Percentiles rank a stretch among this genome's conserved stretches.
Evolutionary conservation across 1,139 yeast genomes (phyloP).

Genomic region (Saccharomyces hybrid): DNA sequence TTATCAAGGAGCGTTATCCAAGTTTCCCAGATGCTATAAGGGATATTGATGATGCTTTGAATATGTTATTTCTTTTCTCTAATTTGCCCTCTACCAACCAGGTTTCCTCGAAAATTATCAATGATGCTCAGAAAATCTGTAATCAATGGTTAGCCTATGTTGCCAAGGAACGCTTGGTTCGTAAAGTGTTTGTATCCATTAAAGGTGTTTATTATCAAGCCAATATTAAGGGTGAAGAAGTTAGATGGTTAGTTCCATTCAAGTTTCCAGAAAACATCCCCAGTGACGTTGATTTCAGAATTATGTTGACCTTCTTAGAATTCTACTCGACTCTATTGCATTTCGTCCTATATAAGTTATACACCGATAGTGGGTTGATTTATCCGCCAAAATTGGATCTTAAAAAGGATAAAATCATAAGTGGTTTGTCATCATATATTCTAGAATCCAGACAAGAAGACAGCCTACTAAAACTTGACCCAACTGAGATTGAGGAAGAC

Average conservation of each 20-base stretch:
- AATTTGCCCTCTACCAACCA: constrained; percentile 90
- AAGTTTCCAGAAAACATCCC: constrained; percentile 96
- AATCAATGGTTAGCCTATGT: constrained; percentile 95
- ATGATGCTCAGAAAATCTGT: constrained; percentile 78
- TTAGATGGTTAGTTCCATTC: constrained; percentile 95
- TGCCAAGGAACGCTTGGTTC: constrained; percentile 72
- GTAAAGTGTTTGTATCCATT: constrained; percentile 90
- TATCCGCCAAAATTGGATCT: constrained; percentile 86
- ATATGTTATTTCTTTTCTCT: constrained; percentile 88
- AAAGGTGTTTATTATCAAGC: constrained; percentile 98
- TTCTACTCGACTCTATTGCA: constrained; percentile 88
- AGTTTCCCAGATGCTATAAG: constrained; percentile 86
- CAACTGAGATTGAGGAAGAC: constrained; percentile 15
- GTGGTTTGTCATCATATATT: constrained; percentile 81
- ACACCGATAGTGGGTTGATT: constrained; percentile 73
- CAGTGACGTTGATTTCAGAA: constrained; percentile 86
- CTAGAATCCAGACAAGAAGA: constrained; percentile 46
- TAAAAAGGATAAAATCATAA: constrained; percentile 69
- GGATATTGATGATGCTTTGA: constrained; percentile 90
- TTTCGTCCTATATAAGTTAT: constrained; percentile 76
- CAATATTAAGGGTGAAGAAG: constrained; percentile 78
- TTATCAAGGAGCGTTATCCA: constrained; percentile 93
- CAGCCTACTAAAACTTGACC: constrained; percentile 35
- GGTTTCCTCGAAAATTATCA: constrained; percentile 69
- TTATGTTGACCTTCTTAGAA: constrained; percentile 94